Evolutionary conservation across 169 alveolate genomes (phyloP).

Genomic region (Plasmodium coatneyi): DNA sequence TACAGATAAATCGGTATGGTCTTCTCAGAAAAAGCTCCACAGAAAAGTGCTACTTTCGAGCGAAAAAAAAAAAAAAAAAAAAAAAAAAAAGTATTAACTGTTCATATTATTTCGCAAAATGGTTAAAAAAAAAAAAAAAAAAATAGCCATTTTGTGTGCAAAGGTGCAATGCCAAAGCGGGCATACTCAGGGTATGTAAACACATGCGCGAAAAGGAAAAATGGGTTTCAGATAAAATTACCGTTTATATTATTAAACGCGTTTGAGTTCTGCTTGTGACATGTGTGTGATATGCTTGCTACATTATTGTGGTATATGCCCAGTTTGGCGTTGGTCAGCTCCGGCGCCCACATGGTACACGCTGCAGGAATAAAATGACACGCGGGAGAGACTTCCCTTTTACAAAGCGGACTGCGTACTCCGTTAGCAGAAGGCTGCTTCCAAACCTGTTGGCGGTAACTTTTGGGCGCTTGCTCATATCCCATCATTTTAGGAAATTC

Average conservation of each 20-base stretch:
- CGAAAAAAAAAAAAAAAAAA: neutral
- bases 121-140: neutral
- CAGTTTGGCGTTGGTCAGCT: neutral
- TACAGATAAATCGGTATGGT: neutral
- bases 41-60: conserved; percentile 2
- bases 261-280: neutral
- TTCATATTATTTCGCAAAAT: neutral
- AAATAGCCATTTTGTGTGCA: conserved; percentile 11
- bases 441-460: neutral
- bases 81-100: neutral
- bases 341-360: neutral
- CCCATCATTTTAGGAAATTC: neutral
- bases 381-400: neutral
- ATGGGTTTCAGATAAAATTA: neutral
- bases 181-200: neutral
- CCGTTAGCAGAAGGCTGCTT: neutral
- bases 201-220: neutral
- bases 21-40: neutral
- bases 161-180: neutral
- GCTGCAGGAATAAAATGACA: neutral
- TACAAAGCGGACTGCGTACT: neutral
- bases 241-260: neutral
- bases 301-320: neutral
- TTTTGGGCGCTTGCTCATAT: neutral
- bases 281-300: neutral